These are phyloP conservation scores for Beauveria pseudobassiana DNA, from an alignment of 2,329 filamentous ascomycete species.

Conservation along the genomic window DNA sequence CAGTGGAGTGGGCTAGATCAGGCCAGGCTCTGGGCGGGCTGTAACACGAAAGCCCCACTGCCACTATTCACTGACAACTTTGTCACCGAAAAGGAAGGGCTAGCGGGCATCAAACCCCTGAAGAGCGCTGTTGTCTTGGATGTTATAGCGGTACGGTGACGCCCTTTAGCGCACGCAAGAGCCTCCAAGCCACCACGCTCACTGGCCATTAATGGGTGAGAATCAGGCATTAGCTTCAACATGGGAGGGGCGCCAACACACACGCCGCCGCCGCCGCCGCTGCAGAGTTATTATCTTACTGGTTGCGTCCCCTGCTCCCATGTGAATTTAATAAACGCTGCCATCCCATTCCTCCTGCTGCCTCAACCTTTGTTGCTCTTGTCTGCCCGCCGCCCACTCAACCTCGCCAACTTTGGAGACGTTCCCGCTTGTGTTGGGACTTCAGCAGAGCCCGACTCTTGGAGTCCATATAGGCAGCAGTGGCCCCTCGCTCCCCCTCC, in stretches of 20 bases:
- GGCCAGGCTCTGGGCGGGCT: neutral
- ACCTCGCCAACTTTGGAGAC: neutral
- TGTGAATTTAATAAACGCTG: conserved; percentile 1
- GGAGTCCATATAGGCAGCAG: neutral
- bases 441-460: neutral
- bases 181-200: neutral
- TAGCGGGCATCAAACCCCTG: neutral
- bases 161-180: neutral
- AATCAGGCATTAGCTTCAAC: neutral
- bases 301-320: conserved; percentile 9
- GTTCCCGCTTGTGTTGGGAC: neutral
- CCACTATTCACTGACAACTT: neutral
- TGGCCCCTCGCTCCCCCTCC: conserved; percentile 6
- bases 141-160: neutral
- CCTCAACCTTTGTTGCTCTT: neutral
- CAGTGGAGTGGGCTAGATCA: conserved; percentile 3
- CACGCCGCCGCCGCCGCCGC: neutral
- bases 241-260: conserved; percentile 7
- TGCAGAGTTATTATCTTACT: neutral
- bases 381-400: neutral
- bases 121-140: neutral
- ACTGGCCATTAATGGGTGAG: neutral
- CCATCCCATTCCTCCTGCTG: neutral
- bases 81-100: no score
- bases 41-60: neutral